Evolutionary conservation across 2,329 filamentous ascomycete genomes (phyloP).

Genomic region (Ophiostoma sp.): DNA sequence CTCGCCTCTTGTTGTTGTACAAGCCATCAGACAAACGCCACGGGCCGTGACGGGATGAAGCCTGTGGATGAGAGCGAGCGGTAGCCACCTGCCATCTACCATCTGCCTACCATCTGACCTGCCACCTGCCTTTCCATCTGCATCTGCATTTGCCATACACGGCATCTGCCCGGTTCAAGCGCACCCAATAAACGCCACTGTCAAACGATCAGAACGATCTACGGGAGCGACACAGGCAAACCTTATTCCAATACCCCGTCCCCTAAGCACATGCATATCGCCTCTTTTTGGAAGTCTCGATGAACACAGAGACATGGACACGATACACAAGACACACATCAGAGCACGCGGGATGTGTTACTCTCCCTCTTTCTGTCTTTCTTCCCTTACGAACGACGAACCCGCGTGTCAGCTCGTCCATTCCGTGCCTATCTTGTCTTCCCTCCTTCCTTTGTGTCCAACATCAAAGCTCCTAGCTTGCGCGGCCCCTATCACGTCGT

Average conservation of each 20-base stretch:
- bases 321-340: not conserved
- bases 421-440: not conserved
- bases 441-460: not conserved
- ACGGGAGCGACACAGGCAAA: not conserved
- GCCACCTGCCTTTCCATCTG: not conserved
- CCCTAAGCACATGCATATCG: slow-evolving; percentile 11
- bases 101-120: no score
- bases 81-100: not conserved
- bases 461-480: not conserved
- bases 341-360: not conserved
- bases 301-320: not conserved
- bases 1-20: not conserved
- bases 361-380: not conserved
- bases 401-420: not conserved
- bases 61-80: not conserved
- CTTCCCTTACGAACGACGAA: not conserved
- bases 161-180: not conserved
- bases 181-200: not conserved
- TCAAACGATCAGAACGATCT: not conserved
- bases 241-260: not conserved
- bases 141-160: not conserved
- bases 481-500: not conserved
- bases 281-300: not conserved
- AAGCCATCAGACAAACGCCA: slow-evolving; percentile 11
- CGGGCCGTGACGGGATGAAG: slow-evolving; percentile 13